Conservation (phyloP, 139 green algal species). For the Chlorella ohadii region DNA sequence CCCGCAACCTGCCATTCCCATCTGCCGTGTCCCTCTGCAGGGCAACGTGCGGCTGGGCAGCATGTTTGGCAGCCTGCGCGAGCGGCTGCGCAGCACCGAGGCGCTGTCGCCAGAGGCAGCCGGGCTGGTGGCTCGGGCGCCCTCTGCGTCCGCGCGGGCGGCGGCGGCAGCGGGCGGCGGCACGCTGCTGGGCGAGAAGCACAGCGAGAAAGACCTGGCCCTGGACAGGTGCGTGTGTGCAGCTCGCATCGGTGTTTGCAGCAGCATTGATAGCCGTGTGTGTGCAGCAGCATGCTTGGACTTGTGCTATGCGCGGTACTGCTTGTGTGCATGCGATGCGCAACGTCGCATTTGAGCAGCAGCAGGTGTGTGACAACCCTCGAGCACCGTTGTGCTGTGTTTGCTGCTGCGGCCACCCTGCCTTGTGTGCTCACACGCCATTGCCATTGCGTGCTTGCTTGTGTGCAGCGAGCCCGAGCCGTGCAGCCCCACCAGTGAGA, state of each 20-base stretch:
- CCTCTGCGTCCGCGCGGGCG: not conserved
- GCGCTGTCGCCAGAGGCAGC: not conserved
- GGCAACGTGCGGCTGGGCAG: constrained; percentile 3
- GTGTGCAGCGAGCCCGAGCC: constrained; percentile 3
- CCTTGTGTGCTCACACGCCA: too few species aligned
- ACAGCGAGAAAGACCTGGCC: constrained; percentile 28
- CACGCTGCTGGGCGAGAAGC: not conserved
- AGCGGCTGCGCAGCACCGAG: constrained; percentile 22
- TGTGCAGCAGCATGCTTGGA: too few species aligned
- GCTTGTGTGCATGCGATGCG: too few species aligned
- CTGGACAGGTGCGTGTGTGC: constrained; percentile 8
- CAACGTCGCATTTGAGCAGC: too few species aligned
- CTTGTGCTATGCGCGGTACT: too few species aligned
- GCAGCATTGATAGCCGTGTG: too few species aligned
- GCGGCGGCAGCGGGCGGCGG: not conserved
- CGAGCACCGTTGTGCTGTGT: too few species aligned
- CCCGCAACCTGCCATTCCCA: too few species aligned
- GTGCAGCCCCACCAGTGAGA: not conserved
- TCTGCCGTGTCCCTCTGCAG: not conserved
- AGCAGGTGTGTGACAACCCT: too few species aligned
- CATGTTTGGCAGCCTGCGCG: not conserved
- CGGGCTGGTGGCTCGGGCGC: not conserved
- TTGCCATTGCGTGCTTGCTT: too few species aligned
- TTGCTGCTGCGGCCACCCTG: too few species aligned
- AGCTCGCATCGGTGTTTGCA: too few species aligned